These are phyloP conservation scores for Isoetes engelmannii DNA, from an alignment of 83 land plant genomes.

Conservation along the genomic window DNA sequence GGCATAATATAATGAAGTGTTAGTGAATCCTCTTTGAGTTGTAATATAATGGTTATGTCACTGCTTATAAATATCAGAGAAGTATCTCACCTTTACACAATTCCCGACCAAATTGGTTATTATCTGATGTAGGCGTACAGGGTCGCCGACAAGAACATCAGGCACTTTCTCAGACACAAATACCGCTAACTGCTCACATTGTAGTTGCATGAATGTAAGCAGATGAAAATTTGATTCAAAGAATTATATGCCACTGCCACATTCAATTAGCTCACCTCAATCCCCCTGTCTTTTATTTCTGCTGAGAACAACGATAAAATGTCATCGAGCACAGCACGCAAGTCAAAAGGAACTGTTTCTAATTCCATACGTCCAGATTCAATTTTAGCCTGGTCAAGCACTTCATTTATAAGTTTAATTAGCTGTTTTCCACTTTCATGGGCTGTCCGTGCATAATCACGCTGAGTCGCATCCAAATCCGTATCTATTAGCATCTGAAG, in stretches of 20 bases:
- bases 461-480: conserved; percentile 59
- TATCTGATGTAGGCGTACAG: conserved; percentile 67
- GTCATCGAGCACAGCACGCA: conserved; percentile 57
- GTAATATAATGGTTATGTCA: neutral
- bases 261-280: conserved; percentile 45
- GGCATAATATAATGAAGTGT: neutral
- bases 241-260: no score
- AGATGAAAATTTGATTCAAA: no score
- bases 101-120: conserved; percentile 88
- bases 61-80: neutral
- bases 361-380: conserved; percentile 80
- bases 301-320: conserved; percentile 69
- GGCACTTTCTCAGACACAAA: conserved; percentile 15
- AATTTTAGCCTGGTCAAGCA: conserved; percentile 78
- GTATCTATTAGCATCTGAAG: conserved; percentile 84
- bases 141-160: conserved; percentile 10
- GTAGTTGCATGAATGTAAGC: neutral
- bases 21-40: neutral
- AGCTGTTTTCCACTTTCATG: conserved; percentile 67
- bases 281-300: conserved; percentile 55
- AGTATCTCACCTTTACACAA: conserved; percentile 63
- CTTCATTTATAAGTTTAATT: conserved; percentile 68
- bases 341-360: conserved; percentile 51
- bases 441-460: conserved; percentile 65
- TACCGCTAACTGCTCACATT: conserved; percentile 4